Conservation (phyloP, 1,139 yeast species). For the Lodderomyces metapsilosis region DNA sequence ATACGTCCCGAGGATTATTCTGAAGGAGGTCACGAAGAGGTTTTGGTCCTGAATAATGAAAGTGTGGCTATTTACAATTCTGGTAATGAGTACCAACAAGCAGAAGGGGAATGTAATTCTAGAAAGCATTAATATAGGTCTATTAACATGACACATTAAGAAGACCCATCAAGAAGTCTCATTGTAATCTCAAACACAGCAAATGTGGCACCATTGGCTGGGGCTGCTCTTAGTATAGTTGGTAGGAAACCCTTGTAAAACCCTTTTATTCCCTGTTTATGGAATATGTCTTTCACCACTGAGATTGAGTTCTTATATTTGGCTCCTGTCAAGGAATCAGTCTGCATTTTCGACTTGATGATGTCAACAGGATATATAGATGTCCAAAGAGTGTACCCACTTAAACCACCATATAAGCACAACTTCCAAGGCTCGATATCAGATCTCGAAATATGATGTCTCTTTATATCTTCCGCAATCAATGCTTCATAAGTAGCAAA, state of each 20-base stretch:
- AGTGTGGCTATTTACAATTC: neutral
- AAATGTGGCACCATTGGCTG: slow-evolving; percentile 95
- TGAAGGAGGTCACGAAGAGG: slow-evolving; percentile 12
- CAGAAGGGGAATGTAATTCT: neutral
- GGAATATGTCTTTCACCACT: slow-evolving; percentile 55
- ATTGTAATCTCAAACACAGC: slow-evolving; percentile 87
- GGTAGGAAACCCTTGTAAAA: slow-evolving; percentile 88
- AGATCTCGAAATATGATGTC: slow-evolving; percentile 43
- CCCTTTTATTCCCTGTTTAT: slow-evolving; percentile 63
- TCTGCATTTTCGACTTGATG: slow-evolving; percentile 80
- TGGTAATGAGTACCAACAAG: neutral
- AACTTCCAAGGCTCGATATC: slow-evolving; percentile 85
- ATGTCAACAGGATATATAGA: slow-evolving; percentile 83
- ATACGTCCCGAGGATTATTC: slow-evolving; percentile 43
- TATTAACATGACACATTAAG: neutral
- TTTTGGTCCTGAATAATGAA: slow-evolving; percentile 3
- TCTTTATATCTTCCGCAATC: slow-evolving; percentile 58
- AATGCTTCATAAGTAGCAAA: slow-evolving; percentile 87
- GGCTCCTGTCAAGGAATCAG: slow-evolving; percentile 61
- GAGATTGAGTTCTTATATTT: slow-evolving; percentile 49
- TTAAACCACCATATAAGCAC: slow-evolving; percentile 78
- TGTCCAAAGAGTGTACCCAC: slow-evolving; percentile 86
- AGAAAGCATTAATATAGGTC: slow-evolving; percentile 3
- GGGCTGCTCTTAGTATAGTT: slow-evolving; percentile 91
- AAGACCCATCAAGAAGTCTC: slow-evolving; percentile 39